A percentile compares a stretch with the other conserved stretches of the same genome.
phyloP scores from a whole-genome alignment of 805 yeast species.

The Saturnispora silvae region DNA sequence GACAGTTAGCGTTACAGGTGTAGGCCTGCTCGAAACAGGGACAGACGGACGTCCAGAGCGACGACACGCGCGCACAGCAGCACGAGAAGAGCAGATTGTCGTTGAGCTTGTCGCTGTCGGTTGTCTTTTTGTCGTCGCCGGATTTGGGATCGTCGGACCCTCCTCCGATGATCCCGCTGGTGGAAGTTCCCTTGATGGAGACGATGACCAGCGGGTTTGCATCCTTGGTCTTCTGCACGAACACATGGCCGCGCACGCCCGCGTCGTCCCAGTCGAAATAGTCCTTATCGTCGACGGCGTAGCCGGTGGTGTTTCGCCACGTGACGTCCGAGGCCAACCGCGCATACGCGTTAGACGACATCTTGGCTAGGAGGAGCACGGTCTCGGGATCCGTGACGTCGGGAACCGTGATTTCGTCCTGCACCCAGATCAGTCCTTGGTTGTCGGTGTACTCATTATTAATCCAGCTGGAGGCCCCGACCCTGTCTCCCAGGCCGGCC shows the following conservation, averaged over 20 bases:
- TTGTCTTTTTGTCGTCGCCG: slow-evolving; percentile 49
- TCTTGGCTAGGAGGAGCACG: slow-evolving; percentile 61
- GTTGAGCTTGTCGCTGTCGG: slow-evolving; percentile 68
- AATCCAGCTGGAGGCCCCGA: too few species aligned
- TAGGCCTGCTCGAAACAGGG: slow-evolving; percentile 80
- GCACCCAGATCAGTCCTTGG: too few species aligned
- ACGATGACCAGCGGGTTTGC: slow-evolving; percentile 43
- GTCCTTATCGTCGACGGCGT: slow-evolving; percentile 37
- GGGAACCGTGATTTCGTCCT: slow-evolving; percentile 49
- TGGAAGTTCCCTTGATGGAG: slow-evolving; percentile 85
- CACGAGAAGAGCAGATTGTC: slow-evolving; percentile 88
- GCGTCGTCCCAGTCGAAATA: slow-evolving; percentile 80
- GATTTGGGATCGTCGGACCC: slow-evolving; percentile 36
- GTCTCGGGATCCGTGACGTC: slow-evolving; percentile 68
- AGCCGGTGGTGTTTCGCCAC: slow-evolving; percentile 54
- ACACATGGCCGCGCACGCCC: slow-evolving; percentile 88
- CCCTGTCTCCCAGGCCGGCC: too few species aligned
- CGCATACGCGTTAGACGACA: slow-evolving; percentile 89
- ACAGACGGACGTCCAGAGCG: slow-evolving; percentile 90
- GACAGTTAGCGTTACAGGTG: slow-evolving; percentile 80
- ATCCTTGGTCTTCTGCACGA: slow-evolving; percentile 36
- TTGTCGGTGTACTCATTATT: too few species aligned
- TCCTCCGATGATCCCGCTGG: slow-evolving; percentile 50
- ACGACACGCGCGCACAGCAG: slow-evolving; percentile 89
- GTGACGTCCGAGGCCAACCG: slow-evolving; percentile 65